Percentiles rank a stretch among this genome's conserved stretches.
phyloP scores from a whole-genome alignment of 495 filamentous ascomycete genomes.

The Penicillium coprophilum region DNA sequence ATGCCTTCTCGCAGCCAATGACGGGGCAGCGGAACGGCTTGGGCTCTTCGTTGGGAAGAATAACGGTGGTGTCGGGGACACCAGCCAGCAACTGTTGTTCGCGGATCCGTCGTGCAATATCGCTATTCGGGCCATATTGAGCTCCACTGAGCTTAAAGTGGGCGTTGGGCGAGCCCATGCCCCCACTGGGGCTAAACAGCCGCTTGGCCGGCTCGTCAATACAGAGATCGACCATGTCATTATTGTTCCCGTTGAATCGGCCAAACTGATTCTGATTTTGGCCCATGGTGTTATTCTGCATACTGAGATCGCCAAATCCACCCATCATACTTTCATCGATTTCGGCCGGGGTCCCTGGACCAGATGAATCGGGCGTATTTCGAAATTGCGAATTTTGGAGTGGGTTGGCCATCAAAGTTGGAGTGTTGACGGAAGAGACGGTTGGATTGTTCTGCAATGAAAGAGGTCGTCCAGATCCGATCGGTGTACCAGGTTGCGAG shows the following conservation, averaged over 20 bases:
- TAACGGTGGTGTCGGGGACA: conserved; percentile 54
- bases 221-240: conserved; percentile 68
- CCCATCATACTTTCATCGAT: conserved; percentile 59
- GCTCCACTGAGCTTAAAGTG: conserved; percentile 69
- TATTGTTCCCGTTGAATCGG: conserved; percentile 44
- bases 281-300: conserved; percentile 60
- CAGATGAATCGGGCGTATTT: conserved; percentile 71
- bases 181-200: conserved; percentile 81
- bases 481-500: conserved; percentile 84
- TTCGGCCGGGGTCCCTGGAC: conserved; percentile 70
- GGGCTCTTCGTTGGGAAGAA: conserved; percentile 65
- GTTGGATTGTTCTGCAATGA: conserved; percentile 90
- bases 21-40: conserved; percentile 98
- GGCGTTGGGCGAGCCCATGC: conserved; percentile 65
- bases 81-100: conserved; percentile 73
- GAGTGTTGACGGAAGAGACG: conserved; percentile 96
- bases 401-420: conserved; percentile 71
- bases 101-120: conserved; percentile 65
- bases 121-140: conserved; percentile 72
- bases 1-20: conserved; percentile 98
- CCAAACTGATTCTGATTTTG: conserved; percentile 53
- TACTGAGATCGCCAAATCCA: conserved; percentile 49
- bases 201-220: conserved; percentile 96
- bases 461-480: conserved; percentile 61
- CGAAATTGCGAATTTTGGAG: conserved; percentile 62